phyloP scores from a whole-genome alignment of 768 basidiomycete species.

The Phlebiopsis gigantea region DNA sequence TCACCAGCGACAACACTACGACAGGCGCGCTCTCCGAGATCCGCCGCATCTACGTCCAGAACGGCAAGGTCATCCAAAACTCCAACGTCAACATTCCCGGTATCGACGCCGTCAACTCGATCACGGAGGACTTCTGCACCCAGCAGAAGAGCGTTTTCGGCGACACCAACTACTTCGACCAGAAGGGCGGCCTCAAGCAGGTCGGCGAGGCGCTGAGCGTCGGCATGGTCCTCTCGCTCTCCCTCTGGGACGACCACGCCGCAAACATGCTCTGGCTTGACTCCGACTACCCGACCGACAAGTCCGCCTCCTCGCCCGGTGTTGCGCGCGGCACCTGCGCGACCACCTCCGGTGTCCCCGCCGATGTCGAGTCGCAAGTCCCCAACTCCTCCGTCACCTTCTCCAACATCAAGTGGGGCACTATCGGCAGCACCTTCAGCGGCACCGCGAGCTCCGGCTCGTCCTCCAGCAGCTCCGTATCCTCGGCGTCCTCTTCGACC shows the following conservation, averaged over 20 bases:
- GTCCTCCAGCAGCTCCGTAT: not conserved
- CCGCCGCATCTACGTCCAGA: constrained; percentile 49
- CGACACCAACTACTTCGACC: constrained; percentile 34
- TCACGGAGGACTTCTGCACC: constrained; percentile 42
- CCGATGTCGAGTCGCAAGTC: constrained; percentile 32
- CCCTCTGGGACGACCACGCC: constrained; percentile 47
- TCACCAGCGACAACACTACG: constrained; percentile 38
- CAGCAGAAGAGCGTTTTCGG: constrained; percentile 39
- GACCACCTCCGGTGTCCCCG: constrained; percentile 39
- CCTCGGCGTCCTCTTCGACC: not conserved
- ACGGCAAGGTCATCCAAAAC: constrained; percentile 47
- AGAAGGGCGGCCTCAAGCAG: constrained; percentile 34
- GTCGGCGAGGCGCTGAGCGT: constrained; percentile 29
- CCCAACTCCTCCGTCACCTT: constrained; percentile 39
- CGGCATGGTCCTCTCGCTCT: constrained; percentile 43
- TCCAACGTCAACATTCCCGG: constrained; percentile 40
- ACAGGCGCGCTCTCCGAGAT: constrained; percentile 45
- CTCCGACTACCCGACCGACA: constrained; percentile 34
- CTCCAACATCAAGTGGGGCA: constrained; percentile 48
- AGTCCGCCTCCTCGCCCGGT: constrained; percentile 16
- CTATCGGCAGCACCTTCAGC: constrained; percentile 38
- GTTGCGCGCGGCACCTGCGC: constrained; percentile 27
- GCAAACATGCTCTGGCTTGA: constrained; percentile 58
- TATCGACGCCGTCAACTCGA: constrained; percentile 35
- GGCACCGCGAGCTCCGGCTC: constrained; percentile 2